These are phyloP conservation scores for Flaveria brownii DNA, from an alignment of 129 eudicot species.

Conservation along the genomic window DNA sequence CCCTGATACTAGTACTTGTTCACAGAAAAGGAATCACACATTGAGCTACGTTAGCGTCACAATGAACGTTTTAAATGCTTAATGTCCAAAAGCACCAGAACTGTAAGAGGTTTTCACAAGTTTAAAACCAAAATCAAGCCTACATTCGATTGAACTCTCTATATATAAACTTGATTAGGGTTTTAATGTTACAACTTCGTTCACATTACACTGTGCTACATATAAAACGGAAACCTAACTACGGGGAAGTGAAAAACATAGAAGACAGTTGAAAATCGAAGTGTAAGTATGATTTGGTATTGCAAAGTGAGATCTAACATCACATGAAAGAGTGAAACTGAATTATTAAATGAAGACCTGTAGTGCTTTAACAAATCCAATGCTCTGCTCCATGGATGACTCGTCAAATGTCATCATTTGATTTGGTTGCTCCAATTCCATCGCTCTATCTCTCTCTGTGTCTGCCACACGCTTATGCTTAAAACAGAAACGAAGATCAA, in stretches of 20 bases:
- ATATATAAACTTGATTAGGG: not conserved
- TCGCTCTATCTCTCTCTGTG: conserved; percentile 2
- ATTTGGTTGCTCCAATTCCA: conserved; percentile 44
- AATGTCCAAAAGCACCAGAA: too few species aligned
- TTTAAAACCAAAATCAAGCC: not conserved
- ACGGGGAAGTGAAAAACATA: not conserved
- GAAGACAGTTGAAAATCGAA: not conserved
- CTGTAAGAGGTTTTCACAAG: not conserved
- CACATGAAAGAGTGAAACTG: too few species aligned
- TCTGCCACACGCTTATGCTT: not conserved
- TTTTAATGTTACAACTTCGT: conserved; percentile 5
- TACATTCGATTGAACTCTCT: not conserved
- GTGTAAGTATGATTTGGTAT: conserved; percentile 13
- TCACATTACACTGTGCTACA: not conserved
- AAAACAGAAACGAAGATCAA: not conserved
- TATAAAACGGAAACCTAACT: conserved; percentile 14
- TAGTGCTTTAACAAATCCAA: conserved; percentile 82
- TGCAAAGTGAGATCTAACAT: not conserved
- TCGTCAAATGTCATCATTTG: conserved; percentile 67
- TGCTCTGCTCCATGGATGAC: conserved; percentile 75
- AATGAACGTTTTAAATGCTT: too few species aligned
- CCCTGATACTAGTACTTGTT: too few species aligned
- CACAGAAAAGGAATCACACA: too few species aligned
- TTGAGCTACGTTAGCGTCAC: too few species aligned
- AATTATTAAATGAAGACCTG: conserved; percentile 49